These are phyloP conservation scores for Amorphotheca resinae DNA, from an alignment of 495 filamentous ascomycete genomes.

Conservation along the genomic window DNA sequence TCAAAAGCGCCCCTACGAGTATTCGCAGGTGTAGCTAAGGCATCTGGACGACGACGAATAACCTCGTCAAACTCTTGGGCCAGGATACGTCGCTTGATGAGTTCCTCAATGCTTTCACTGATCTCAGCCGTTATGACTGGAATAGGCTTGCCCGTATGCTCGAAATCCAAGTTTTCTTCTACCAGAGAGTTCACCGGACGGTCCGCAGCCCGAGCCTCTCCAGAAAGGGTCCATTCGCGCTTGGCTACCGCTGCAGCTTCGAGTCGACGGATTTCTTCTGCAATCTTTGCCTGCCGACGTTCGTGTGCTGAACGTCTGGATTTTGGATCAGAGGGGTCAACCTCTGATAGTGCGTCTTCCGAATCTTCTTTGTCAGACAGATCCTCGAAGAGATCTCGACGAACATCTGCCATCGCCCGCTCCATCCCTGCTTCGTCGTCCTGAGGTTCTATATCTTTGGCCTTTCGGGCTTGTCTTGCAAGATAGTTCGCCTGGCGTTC, in stretches of 20 bases:
- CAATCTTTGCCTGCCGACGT: slow-evolving; percentile 69
- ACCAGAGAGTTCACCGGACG: slow-evolving; percentile 84
- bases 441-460: slow-evolving; percentile 23
- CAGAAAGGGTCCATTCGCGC: slow-evolving; percentile 78
- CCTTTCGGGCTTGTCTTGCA: slow-evolving; percentile 24
- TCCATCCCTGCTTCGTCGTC: slow-evolving; percentile 51
- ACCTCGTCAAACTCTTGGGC: slow-evolving; percentile 90
- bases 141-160: slow-evolving; percentile 88
- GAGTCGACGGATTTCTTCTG: slow-evolving; percentile 78
- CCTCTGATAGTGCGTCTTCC: slow-evolving; percentile 42
- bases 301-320: slow-evolving; percentile 66
- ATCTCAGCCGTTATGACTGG: slow-evolving; percentile 91
- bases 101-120: slow-evolving; percentile 80
- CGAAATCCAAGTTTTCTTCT: slow-evolving; percentile 92
- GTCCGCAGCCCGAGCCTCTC: slow-evolving; percentile 73
- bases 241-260: slow-evolving; percentile 86
- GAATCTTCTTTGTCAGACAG: slow-evolving; percentile 44
- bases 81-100: slow-evolving; percentile 89
- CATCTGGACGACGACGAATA: slow-evolving; percentile 64
- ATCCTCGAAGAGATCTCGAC: slow-evolving; percentile 87
- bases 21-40: slow-evolving; percentile 38
- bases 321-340: slow-evolving; percentile 41
- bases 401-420: slow-evolving; percentile 80
- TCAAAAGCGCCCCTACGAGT: slow-evolving; percentile 59
- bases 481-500: slow-evolving; percentile 23